These are phyloP conservation scores for Phytophthora brassicae DNA, from an alignment of 352 stramenopile genomes.

Conservation along the genomic window DNA sequence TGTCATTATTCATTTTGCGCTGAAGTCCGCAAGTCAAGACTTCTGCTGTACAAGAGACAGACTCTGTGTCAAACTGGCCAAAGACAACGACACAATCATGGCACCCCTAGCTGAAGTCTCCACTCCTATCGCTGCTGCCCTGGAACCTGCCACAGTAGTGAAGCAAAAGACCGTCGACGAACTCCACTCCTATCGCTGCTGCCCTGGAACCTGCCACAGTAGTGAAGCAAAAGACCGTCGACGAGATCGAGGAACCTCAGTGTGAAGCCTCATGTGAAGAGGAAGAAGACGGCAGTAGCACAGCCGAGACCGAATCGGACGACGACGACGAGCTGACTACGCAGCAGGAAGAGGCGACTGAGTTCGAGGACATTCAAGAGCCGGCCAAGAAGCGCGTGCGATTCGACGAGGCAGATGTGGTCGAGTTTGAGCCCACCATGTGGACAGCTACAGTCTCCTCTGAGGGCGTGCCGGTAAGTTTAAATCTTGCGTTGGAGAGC, in stretches of 20 bases:
- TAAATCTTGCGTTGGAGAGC: not conserved
- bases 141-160: conserved; percentile 18
- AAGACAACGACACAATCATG: conserved; percentile 35
- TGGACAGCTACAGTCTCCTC: conserved; percentile 81
- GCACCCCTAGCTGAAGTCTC: conserved; percentile 35
- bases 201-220: conserved; percentile 19
- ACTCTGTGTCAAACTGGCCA: conserved; percentile 23
- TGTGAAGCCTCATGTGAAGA: conserved; percentile 28
- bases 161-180: conserved; percentile 28
- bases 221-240: conserved; percentile 23
- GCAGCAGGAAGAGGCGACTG: conserved; percentile 3
- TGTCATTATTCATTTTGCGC: conserved; percentile 33
- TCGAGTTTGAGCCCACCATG: conserved; percentile 84
- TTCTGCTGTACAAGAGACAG: conserved; percentile 21
- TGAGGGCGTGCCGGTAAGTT: conserved; percentile 67
- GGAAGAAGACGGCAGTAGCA: conserved; percentile 7
- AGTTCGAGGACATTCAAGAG: conserved; percentile 9
- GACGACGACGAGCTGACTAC: not conserved
- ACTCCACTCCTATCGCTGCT: not conserved
- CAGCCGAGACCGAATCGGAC: conserved; percentile 3
- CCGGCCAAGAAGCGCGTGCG: conserved; percentile 43
- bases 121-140: not conserved
- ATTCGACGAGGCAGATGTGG: conserved; percentile 64
- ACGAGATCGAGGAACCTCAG: conserved; percentile 24
- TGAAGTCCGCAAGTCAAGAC: conserved; percentile 12